Evolutionary conservation across 257 asterid genomes (phyloP).

Genomic region (Solanum stenotomum): DNA sequence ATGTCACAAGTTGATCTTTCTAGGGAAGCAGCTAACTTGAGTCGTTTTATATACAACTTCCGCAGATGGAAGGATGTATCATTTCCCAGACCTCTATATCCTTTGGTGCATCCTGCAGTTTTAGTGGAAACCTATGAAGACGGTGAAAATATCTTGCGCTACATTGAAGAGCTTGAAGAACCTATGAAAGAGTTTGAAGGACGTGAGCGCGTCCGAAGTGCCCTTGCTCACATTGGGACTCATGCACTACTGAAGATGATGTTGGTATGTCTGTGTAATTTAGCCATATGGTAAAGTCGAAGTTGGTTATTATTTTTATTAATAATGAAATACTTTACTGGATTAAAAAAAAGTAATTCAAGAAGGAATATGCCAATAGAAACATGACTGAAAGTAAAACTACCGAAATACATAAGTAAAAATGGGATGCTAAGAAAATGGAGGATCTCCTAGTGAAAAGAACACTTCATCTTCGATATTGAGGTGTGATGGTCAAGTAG

Average conservation of each 20-base stretch:
- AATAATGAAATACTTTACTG: not conserved
- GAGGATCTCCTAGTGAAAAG: not conserved
- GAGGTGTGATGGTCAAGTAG: not conserved
- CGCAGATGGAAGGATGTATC: conserved; percentile 78
- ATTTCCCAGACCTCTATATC: conserved; percentile 83
- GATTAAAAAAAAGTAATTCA: not conserved
- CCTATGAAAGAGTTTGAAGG: conserved; percentile 55
- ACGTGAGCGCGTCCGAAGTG: conserved; percentile 39
- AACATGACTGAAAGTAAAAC: not conserved
- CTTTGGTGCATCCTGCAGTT: conserved; percentile 91
- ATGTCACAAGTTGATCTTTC: conserved; percentile 94
- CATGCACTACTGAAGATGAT: conserved; percentile 83
- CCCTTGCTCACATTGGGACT: conserved; percentile 82
- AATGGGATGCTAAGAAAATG: not conserved
- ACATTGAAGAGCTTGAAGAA: conserved; percentile 57
- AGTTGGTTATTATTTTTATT: not conserved
- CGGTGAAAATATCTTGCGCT: conserved; percentile 62
- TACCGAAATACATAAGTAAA: not conserved
- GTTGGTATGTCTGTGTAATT: conserved; percentile 39
- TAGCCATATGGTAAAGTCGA: not conserved
- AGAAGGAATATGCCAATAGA: not conserved
- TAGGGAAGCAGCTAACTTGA: conserved; percentile 87
- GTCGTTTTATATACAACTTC: conserved; percentile 76
- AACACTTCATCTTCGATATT: not conserved
- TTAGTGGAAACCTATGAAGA: conserved; percentile 83